phyloP scores from a whole-genome alignment of 2,329 filamentous ascomycete species.

The Pseudocercospora crystallina region DNA sequence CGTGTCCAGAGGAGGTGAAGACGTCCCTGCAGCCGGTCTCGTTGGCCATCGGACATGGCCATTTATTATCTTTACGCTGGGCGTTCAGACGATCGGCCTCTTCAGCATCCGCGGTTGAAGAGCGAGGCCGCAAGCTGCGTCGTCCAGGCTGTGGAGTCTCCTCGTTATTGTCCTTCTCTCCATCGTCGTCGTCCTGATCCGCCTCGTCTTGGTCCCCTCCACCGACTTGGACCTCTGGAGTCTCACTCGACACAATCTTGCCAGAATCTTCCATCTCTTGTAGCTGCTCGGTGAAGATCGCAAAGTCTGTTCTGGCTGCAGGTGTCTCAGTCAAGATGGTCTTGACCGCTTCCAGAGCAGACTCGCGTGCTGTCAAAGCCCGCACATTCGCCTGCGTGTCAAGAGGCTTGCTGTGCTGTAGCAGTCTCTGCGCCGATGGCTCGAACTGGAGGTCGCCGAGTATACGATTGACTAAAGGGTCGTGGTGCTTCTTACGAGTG shows the following conservation, averaged over 20 bases:
- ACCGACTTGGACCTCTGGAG: not conserved
- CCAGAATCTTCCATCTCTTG: conserved; percentile 8
- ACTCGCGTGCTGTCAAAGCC: conserved; percentile 4
- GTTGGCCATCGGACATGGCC: conserved; percentile 12
- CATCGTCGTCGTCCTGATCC: not conserved
- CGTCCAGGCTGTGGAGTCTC: not conserved
- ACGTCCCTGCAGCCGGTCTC: conserved; percentile 10
- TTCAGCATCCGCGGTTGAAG: conserved; percentile 3
- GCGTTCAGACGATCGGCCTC: not conserved
- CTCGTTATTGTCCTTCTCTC: not conserved
- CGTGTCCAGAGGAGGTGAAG: conserved; percentile 12
- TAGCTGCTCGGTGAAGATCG: conserved; percentile 5
- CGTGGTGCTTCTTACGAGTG: conserved; percentile 5
- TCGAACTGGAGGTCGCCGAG: conserved; percentile 16
- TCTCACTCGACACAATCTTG: not conserved
- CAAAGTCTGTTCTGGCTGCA: conserved; percentile 8
- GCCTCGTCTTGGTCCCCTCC: conserved; percentile 1
- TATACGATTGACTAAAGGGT: conserved; percentile 14
- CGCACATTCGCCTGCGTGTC: conserved; percentile 9
- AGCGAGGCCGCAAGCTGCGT: conserved; percentile 6
- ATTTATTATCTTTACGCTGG: conserved; percentile 1
- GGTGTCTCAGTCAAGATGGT: conserved; percentile 11
- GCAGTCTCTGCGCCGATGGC: conserved; percentile 9
- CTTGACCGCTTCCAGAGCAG: conserved; percentile 14
- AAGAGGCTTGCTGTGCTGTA: conserved; percentile 8